These are phyloP conservation scores for Vitis hybrid DNA, from an alignment of 177 flowering plant genomes.

Conservation along the genomic window DNA sequence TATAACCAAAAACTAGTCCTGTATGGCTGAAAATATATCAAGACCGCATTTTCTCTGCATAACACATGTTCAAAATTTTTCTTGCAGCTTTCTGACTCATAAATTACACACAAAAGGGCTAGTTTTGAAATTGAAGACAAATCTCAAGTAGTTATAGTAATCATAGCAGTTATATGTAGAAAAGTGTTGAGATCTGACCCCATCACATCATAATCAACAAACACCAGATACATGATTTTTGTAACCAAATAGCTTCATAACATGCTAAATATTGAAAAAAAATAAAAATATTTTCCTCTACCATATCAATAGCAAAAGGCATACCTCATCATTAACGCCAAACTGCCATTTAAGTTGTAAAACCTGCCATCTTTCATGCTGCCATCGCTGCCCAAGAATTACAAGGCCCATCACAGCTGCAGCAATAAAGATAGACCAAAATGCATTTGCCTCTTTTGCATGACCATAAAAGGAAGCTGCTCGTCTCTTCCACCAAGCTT, in stretches of 20 bases:
- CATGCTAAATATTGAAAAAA: neutral
- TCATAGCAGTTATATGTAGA: too few relatives aligned
- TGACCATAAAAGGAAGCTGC: constrained; percentile 70
- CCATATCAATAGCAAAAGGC: constrained; percentile 6
- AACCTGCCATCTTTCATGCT: constrained; percentile 76
- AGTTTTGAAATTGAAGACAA: too few relatives aligned
- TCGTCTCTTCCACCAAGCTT: constrained; percentile 92
- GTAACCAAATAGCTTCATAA: neutral
- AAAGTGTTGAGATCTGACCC: too few relatives aligned
- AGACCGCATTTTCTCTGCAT: too few relatives aligned
- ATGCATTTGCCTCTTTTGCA: constrained; percentile 77
- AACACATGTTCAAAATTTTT: too few relatives aligned
- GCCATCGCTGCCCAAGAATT: constrained; percentile 86
- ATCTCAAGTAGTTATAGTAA: too few relatives aligned
- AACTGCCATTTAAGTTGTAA: constrained; percentile 69
- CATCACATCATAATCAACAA: too few relatives aligned
- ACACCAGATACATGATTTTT: too few relatives aligned
- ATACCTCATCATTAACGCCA: constrained; percentile 58
- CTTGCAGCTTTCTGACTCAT: too few relatives aligned
- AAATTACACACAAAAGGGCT: too few relatives aligned
- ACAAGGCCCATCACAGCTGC: constrained; percentile 96
- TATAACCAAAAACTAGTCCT: too few relatives aligned
- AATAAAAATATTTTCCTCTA: neutral
- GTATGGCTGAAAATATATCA: too few relatives aligned
- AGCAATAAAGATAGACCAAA: constrained; percentile 88